Percentiles rank a stretch among this genome's conserved stretches.
Evolutionary conservation across 2,329 filamentous ascomycete genomes (phyloP).

Genomic region (Penicillium brasilianum): DNA sequence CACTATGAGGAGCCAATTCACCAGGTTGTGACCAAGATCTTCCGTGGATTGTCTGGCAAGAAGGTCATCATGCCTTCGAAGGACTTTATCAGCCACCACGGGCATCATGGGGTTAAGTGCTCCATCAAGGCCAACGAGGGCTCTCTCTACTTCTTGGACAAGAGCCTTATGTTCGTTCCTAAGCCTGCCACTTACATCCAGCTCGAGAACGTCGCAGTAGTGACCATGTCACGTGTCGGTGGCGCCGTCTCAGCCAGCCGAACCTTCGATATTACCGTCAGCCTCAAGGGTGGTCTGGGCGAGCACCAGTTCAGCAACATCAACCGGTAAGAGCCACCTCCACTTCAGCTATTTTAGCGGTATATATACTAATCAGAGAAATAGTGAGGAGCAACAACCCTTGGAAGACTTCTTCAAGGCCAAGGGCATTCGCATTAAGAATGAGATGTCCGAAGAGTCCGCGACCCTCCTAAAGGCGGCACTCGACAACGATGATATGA

Average conservation of each 20-base stretch:
- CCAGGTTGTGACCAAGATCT: conserved; percentile 92
- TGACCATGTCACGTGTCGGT: conserved; percentile 94
- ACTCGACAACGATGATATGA: conserved; percentile 78
- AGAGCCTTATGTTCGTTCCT: conserved; percentile 98
- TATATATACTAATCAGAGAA: conserved; percentile 34
- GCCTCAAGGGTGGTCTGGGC: conserved; percentile 81
- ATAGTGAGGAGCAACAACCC: conserved; percentile 85
- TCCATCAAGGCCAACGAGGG: conserved; percentile 99
- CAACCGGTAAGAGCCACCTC: conserved; percentile 66
- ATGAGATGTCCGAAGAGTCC: conserved; percentile 93
- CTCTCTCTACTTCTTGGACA: conserved; percentile 94
- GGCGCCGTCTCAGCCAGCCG: conserved; percentile 91
- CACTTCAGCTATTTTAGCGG: background rate
- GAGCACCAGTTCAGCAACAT: conserved; percentile 99
- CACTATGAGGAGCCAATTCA: conserved; percentile 95
- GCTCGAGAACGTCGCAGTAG: conserved; percentile 87
- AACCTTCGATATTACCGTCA: conserved; percentile 95
- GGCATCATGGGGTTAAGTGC: conserved; percentile 95
- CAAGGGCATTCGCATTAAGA: conserved; percentile 94
- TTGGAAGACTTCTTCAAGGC: conserved; percentile 98
- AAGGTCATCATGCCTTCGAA: conserved; percentile 92
- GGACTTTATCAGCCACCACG: conserved; percentile 92
- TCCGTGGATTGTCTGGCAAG: conserved; percentile 91
- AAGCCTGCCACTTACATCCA: conserved; percentile 97
- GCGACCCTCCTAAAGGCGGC: conserved; percentile 74